Conservation (phyloP, 306 rosid genomes). For the Cyamopsis tetragonoloba region DNA sequence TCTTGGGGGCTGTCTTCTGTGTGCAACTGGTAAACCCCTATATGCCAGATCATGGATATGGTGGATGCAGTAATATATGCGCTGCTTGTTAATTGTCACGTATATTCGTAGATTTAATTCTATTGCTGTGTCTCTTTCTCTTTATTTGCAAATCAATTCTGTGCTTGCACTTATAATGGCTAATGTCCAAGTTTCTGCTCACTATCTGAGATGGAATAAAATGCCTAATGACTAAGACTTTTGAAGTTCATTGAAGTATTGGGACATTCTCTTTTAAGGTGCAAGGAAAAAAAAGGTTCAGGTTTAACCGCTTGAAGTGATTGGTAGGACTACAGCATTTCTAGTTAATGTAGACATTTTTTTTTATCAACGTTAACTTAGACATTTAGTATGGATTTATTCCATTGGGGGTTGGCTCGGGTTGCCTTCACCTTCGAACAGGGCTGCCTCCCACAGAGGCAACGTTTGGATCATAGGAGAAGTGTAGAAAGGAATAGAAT, state of each 20-base stretch:
- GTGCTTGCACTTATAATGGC: neutral
- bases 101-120: slow-evolving; percentile 23
- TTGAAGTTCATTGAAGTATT: neutral
- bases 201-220: neutral
- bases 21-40: slow-evolving; percentile 74
- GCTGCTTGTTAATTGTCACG: neutral
- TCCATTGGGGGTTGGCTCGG: too few relatives aligned
- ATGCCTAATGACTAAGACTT: neutral
- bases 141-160: neutral
- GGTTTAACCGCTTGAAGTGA: neutral
- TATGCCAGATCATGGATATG: slow-evolving; percentile 16
- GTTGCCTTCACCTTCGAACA: too few relatives aligned
- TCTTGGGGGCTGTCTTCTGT: slow-evolving; percentile 93
- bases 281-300: neutral
- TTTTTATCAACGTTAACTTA: too few relatives aligned
- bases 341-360: neutral
- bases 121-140: neutral
- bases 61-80: slow-evolving; percentile 21
- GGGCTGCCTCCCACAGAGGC: too few relatives aligned
- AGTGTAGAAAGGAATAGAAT: too few relatives aligned
- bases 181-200: slow-evolving; percentile 10
- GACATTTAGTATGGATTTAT: neutral
- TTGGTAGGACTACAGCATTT: neutral
- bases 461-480: too few relatives aligned
- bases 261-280: neutral